phyloP scores from a whole-genome alignment of 768 basidiomycete species.

The Auricularia sp. region DNA sequence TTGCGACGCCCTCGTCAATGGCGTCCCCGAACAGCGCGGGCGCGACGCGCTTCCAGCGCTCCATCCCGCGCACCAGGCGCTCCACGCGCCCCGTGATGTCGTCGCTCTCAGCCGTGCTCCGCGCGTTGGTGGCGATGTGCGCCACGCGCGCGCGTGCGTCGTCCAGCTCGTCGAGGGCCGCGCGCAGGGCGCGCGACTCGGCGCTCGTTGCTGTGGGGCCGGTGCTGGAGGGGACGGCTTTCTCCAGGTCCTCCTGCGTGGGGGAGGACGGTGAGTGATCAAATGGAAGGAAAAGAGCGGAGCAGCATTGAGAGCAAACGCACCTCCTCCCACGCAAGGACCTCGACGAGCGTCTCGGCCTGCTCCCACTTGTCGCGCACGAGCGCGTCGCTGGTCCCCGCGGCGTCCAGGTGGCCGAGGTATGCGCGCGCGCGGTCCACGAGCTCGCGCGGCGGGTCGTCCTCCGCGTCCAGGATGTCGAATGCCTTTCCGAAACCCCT shows the following conservation, averaged over 20 bases:
- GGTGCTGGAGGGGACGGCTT: constrained; percentile 58
- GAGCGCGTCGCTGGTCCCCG: constrained; percentile 61
- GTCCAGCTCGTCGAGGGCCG: constrained; percentile 61
- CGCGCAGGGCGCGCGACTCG: constrained; percentile 57
- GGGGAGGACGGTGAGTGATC: too few relatives aligned
- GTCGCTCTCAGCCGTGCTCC: constrained; percentile 51
- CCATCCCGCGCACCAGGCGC: constrained; percentile 53
- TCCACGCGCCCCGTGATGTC: constrained; percentile 64
- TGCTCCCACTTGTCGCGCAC: constrained; percentile 81
- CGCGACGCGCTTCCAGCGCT: constrained; percentile 57
- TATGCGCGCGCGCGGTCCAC: constrained; percentile 63
- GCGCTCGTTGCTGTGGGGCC: constrained; percentile 24
- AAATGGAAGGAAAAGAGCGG: too few relatives aligned
- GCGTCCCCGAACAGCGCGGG: constrained; percentile 85
- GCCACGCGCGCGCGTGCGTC: constrained; percentile 52
- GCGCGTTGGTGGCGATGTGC: constrained; percentile 35
- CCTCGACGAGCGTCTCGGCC: constrained; percentile 64
- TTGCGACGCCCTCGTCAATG: constrained; percentile 65
- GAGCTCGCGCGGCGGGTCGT: constrained; percentile 68
- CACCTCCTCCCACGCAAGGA: constrained; percentile 62
- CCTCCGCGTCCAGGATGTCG: constrained; percentile 85
- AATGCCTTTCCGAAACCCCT: constrained; percentile 44
- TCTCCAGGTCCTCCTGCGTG: constrained; percentile 51
- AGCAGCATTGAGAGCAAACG: not conserved
- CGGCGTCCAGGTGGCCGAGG: constrained; percentile 58